phyloP scores from a whole-genome alignment of 2,329 filamentous ascomycete species.

The Diplodia mutila region DNA sequence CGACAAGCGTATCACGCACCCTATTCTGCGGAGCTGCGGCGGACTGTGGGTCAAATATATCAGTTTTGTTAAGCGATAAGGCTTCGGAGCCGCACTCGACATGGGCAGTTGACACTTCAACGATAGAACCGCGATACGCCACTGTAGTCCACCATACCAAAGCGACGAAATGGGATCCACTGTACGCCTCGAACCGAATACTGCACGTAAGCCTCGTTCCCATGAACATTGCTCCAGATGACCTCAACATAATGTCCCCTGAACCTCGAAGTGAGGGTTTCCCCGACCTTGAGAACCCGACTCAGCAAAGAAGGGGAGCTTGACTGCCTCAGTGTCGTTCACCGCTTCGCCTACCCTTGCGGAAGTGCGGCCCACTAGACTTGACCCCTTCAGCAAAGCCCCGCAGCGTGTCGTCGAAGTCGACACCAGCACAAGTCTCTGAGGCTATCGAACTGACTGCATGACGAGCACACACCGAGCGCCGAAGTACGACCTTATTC shows the following conservation, averaged over 20 bases:
- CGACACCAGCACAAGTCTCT: background rate
- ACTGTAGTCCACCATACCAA: background rate
- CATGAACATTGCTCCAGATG: background rate
- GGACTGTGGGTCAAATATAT: background rate
- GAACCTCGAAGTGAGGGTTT: background rate
- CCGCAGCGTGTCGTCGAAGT: background rate
- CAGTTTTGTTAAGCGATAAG: background rate
- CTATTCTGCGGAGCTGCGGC: background rate
- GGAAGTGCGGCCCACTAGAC: background rate
- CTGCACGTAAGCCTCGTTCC: background rate
- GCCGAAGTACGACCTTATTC: conserved; percentile 12
- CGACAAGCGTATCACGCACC: background rate
- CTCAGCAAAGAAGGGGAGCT: background rate
- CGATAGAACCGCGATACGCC: background rate
- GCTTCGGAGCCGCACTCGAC: background rate
- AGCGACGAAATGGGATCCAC: background rate
- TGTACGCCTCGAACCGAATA: background rate
- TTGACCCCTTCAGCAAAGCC: background rate
- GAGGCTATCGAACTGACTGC: background rate
- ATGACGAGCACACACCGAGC: background rate
- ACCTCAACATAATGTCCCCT: background rate
- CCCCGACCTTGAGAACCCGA: background rate
- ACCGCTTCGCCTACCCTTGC: background rate
- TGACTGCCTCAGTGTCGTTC: background rate
- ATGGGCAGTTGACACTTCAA: background rate